A percentile compares a stretch with the other conserved stretches of the same genome.
Conservation (phyloP, 371 early-diverging fungal genomes). For the Rhizopus delemar region DNA sequence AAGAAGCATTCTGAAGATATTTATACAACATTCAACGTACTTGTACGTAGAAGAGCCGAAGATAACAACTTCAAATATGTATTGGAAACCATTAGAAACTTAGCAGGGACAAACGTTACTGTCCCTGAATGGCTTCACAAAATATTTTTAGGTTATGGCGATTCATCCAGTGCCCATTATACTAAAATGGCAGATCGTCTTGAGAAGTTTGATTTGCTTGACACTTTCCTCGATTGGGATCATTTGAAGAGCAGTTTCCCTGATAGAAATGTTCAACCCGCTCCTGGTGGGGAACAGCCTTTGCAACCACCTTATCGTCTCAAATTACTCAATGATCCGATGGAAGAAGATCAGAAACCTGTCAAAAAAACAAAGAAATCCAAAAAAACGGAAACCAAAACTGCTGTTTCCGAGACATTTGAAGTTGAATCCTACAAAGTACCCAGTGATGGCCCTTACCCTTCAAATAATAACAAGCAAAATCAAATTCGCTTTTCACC, state of each 20-base stretch:
- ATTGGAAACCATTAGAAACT: constrained; percentile 83
- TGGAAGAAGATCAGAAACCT: constrained; percentile 30
- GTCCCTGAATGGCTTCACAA: constrained; percentile 92
- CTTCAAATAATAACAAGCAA: constrained; percentile 59
- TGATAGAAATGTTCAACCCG: constrained; percentile 17
- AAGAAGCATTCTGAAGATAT: constrained; percentile 55
- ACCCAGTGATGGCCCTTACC: constrained; percentile 76
- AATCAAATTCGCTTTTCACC: constrained; percentile 87
- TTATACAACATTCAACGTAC: constrained; percentile 83
- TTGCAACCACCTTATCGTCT: constrained; percentile 67
- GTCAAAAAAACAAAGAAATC: constrained; percentile 52
- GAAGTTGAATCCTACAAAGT: constrained; percentile 61
- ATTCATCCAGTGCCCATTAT: constrained; percentile 78
- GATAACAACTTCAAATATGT: constrained; percentile 94
- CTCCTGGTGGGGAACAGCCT: constrained; percentile 25
- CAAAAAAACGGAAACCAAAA: constrained; percentile 35
- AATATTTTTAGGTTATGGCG: constrained; percentile 92
- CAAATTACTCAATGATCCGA: constrained; percentile 43
- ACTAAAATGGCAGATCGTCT: constrained; percentile 56
- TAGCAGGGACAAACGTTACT: constrained; percentile 75
- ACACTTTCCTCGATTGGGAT: constrained; percentile 83
- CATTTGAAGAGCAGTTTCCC: constrained; percentile 78
- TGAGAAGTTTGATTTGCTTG: constrained; percentile 71
- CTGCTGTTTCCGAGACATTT: constrained; percentile 41
- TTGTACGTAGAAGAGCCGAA: constrained; percentile 82